Conservation (phyloP, 78 protist genomes). For the Dictyostelium brefeldianum region DNA sequence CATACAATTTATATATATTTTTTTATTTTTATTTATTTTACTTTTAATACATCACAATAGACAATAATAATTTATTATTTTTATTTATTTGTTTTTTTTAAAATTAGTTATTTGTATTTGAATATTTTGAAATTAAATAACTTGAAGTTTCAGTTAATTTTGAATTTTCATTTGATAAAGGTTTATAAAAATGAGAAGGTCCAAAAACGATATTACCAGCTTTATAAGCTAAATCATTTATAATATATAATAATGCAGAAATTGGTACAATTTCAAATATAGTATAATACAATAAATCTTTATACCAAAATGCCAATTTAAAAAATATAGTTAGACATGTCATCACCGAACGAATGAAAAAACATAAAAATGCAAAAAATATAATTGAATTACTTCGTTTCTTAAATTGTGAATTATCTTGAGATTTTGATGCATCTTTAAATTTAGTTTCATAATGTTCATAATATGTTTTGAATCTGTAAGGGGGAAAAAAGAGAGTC, state of each 20-base stretch:
- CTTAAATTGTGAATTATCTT: slow-evolving; percentile 12
- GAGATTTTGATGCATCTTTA: slow-evolving; percentile 1
- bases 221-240: neutral
- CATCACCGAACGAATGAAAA: neutral
- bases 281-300: slow-evolving; percentile 1
- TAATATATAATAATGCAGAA: neutral
- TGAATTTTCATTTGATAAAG: neutral
- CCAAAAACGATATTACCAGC: slow-evolving; percentile 3
- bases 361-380: slow-evolving; percentile 30
- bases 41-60: neutral
- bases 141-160: neutral
- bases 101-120: neutral
- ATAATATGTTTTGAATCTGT: slow-evolving; percentile 14
- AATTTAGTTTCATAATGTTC: slow-evolving; percentile 23
- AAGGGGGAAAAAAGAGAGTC: too few relatives aligned
- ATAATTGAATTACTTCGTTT: neutral
- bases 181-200: neutral
- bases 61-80: neutral
- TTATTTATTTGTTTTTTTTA: neutral
- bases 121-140: slow-evolving; percentile 5
- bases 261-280: slow-evolving; percentile 16
- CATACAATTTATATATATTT: neutral
- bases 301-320: slow-evolving; percentile 7
- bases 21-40: neutral
- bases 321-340: slow-evolving; percentile 18